Evolutionary conservation across 305 asterid species (phyloP).

Genomic region (Solanum aculeatissimum): DNA sequence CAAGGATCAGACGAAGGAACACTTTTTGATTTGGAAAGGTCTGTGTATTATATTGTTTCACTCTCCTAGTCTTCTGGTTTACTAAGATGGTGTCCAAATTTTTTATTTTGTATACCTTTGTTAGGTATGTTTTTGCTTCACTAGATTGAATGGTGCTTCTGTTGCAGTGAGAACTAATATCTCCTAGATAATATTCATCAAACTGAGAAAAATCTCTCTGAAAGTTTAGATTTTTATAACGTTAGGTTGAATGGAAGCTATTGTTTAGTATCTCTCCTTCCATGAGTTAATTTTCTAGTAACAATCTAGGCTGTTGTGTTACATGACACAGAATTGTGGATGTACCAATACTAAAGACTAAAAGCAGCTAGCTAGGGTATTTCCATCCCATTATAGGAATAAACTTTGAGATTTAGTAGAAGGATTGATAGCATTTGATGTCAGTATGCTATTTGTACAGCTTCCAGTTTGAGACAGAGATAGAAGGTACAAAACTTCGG

Average conservation of each 20-base stretch:
- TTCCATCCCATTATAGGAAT: background rate
- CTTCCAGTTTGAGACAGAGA: constrained; percentile 92
- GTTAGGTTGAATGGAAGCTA: background rate
- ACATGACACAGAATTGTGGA: background rate
- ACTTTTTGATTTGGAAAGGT: constrained; percentile 89
- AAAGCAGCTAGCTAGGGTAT: background rate
- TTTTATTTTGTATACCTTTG: background rate
- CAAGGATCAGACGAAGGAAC: constrained; percentile 98
- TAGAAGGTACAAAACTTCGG: constrained; percentile 67
- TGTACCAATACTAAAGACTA: background rate
- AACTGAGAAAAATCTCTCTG: background rate
- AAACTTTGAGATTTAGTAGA: background rate
- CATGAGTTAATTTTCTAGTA: background rate
- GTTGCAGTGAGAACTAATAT: background rate
- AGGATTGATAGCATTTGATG: background rate
- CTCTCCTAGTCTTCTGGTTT: background rate
- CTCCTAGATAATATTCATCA: background rate
- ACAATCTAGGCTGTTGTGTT: background rate
- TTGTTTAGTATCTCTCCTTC: background rate
- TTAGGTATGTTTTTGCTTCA: background rate
- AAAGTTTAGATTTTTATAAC: background rate
- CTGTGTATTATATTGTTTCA: constrained; percentile 7
- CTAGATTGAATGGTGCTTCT: background rate
- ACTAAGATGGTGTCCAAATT: background rate
- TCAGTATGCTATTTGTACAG: constrained; percentile 30